Percentiles rank a stretch among this genome's conserved stretches.
Conservation (phyloP, 495 filamentous ascomycete species). For the Ramalina intermedia region DNA sequence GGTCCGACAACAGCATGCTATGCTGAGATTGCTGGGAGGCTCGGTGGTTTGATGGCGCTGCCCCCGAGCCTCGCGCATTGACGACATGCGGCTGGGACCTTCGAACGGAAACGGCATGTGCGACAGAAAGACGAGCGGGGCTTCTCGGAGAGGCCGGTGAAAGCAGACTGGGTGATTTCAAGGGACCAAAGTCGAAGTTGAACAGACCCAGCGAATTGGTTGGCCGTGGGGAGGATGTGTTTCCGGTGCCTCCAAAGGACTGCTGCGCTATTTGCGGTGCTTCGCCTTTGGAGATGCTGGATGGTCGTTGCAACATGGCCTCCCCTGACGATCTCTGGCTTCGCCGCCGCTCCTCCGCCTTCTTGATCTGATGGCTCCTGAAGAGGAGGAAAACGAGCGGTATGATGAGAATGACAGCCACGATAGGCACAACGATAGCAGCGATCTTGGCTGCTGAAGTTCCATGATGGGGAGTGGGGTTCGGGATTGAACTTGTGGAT, state of each 20-base stretch:
- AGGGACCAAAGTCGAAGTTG: slow-evolving; percentile 12
- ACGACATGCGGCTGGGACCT: slow-evolving; percentile 8
- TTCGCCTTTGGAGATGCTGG: not conserved
- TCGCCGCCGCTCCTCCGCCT: not conserved
- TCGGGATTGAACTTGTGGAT: not conserved
- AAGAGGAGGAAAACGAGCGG: slow-evolving; percentile 9
- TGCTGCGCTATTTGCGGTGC: not conserved
- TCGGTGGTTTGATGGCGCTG: not conserved
- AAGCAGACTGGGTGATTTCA: not conserved
- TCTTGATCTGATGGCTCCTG: slow-evolving; percentile 5
- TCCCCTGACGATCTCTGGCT: slow-evolving; percentile 6
- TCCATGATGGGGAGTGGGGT: slow-evolving; percentile 1
- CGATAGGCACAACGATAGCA: slow-evolving; percentile 14
- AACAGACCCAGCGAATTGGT: slow-evolving; percentile 13
- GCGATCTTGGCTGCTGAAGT: slow-evolving; percentile 4
- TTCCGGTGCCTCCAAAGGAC: not conserved
- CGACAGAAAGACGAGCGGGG: slow-evolving; percentile 4
- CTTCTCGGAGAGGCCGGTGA: not conserved
- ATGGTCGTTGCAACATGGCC: slow-evolving; percentile 1
- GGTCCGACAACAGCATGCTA: slow-evolving; percentile 1
- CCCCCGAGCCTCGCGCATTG: not conserved
- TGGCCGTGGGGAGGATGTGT: not conserved
- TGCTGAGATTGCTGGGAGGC: not conserved
- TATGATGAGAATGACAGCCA: slow-evolving; percentile 7
- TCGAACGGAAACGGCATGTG: slow-evolving; percentile 6